A percentile compares a stretch with the other conserved stretches of the same genome.
Evolutionary conservation across 202 grass and related monocot genomes (phyloP).

Genomic region (Saccharum hybrid): DNA sequence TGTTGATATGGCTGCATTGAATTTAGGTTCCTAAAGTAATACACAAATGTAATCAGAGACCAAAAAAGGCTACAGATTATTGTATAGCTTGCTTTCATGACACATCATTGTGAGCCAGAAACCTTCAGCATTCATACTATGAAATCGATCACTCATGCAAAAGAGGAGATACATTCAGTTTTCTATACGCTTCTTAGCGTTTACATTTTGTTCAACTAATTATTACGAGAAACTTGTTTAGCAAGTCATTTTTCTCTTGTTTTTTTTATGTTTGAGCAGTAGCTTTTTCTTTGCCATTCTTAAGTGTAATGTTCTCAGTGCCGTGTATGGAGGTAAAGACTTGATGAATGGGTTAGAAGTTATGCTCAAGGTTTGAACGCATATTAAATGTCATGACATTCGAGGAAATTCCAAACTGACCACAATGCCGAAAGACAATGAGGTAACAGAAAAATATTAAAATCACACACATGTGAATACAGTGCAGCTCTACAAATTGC

Average conservation of each 20-base stretch:
- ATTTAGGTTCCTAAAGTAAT: background rate
- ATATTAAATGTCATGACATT: slow-evolving; percentile 8
- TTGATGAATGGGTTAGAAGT: slow-evolving; percentile 3
- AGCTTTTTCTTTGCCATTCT: background rate
- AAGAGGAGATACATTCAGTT: background rate
- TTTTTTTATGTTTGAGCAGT: slow-evolving; percentile 12
- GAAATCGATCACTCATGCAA: background rate
- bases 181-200: background rate
- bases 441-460: background rate
- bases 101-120: slow-evolving; percentile 34
- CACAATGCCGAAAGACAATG: background rate
- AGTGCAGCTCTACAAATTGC: background rate
- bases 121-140: slow-evolving; percentile 21
- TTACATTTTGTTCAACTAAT: slow-evolving; percentile 32
- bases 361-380: background rate
- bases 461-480: background rate
- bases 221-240: slow-evolving; percentile 34
- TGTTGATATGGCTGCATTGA: background rate
- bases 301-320: background rate
- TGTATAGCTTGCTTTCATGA: background rate
- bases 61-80: background rate
- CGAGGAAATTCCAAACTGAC: slow-evolving; percentile 26
- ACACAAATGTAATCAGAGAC: background rate
- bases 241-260: slow-evolving; percentile 15
- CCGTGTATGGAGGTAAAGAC: background rate